These are phyloP conservation scores for Boeremia lycopersici DNA, from an alignment of 2,329 filamentous ascomycete species.

Conservation along the genomic window DNA sequence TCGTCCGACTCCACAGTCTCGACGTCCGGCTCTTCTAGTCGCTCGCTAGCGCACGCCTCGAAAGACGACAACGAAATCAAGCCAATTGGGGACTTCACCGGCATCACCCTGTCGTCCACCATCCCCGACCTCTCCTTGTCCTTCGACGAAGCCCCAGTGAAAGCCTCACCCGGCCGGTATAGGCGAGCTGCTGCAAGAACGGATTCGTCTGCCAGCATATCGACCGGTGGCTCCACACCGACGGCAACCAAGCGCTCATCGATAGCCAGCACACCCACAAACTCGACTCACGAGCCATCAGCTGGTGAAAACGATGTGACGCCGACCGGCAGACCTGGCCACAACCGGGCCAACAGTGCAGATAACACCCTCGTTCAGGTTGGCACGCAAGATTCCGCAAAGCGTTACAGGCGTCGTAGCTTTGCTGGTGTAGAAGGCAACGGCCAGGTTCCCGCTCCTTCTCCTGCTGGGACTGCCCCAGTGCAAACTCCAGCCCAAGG, in stretches of 20 bases:
- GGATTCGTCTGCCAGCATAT: constrained; percentile 52
- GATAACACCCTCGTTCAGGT: constrained; percentile 73
- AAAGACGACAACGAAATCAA: constrained; percentile 57
- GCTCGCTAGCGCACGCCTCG: constrained; percentile 51
- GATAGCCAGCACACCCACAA: constrained; percentile 52
- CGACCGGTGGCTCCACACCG: constrained; percentile 33
- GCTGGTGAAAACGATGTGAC: constrained; percentile 51
- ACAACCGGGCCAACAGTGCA: constrained; percentile 63
- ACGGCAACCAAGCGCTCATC: constrained; percentile 42
- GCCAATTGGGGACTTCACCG: constrained; percentile 48
- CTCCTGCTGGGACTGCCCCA: constrained; percentile 18
- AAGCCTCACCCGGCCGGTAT: constrained; percentile 82
- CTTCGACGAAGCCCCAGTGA: constrained; percentile 63
- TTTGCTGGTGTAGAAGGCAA: constrained; percentile 68
- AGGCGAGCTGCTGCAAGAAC: constrained; percentile 67
- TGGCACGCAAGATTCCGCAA: constrained; percentile 68
- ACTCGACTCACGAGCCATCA: constrained; percentile 62
- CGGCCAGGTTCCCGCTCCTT: constrained; percentile 24
- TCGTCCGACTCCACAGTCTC: constrained; percentile 53
- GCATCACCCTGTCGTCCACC: constrained; percentile 57
- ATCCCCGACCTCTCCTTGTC: constrained; percentile 62
- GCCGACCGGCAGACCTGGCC: constrained; percentile 50
- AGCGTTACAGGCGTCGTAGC: constrained; percentile 81
- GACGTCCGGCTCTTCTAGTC: constrained; percentile 58
- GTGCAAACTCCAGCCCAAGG: constrained; percentile 21